These are phyloP conservation scores for Fusarium metavorans DNA, from an alignment of 2,329 filamentous ascomycete species.

Conservation along the genomic window DNA sequence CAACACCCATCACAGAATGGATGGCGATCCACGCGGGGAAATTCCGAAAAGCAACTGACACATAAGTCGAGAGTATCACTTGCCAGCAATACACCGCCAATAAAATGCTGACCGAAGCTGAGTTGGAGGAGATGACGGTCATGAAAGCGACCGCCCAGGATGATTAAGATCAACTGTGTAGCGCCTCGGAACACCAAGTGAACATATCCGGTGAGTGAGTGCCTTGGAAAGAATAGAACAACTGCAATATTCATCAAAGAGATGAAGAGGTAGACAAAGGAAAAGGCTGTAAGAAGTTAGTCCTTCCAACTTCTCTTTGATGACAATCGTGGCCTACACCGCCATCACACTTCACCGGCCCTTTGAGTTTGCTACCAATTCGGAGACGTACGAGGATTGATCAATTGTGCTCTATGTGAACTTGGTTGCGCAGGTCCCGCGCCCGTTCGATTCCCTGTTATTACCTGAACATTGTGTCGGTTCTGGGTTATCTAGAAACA, in stretches of 20 bases:
- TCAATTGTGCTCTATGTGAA: background rate
- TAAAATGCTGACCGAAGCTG: too few relatives aligned
- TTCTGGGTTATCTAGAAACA: background rate
- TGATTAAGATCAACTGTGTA: too few relatives aligned
- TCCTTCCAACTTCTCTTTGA: background rate
- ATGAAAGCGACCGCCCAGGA: too few relatives aligned
- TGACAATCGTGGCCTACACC: background rate
- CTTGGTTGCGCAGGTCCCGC: rapidly evolving
- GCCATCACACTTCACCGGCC: background rate
- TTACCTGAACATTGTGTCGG: background rate
- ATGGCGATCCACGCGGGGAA: too few relatives aligned
- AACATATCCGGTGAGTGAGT: background rate
- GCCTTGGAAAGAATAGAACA: background rate
- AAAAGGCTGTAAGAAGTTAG: background rate
- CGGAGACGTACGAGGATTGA: background rate
- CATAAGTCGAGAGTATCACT: too few relatives aligned
- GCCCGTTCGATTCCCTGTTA: background rate
- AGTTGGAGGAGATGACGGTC: too few relatives aligned
- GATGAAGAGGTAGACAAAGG: background rate
- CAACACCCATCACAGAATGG: too few relatives aligned
- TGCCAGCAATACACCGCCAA: too few relatives aligned
- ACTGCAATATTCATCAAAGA: background rate
- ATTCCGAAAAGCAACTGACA: too few relatives aligned
- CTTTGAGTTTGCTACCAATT: background rate
- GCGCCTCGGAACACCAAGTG: background rate